Percentiles rank a stretch among this genome's conserved stretches.
Conservation (phyloP, 768 basidiomycete genomes). For the Lactarius hatsudake region DNA sequence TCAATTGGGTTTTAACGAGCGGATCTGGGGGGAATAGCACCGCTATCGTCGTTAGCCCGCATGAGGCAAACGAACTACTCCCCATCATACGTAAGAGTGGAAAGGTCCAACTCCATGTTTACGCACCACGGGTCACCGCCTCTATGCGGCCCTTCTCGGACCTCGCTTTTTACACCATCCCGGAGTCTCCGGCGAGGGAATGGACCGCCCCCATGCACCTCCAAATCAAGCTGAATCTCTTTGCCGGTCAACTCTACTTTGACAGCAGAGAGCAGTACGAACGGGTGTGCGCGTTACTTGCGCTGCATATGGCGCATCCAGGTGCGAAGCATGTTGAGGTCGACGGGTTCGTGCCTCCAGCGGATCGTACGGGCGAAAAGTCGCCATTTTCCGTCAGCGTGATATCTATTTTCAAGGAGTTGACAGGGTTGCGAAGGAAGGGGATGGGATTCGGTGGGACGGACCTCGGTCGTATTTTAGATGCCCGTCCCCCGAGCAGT, state of each 20-base stretch:
- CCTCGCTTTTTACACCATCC: slow-evolving; percentile 14
- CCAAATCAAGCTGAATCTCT: slow-evolving; percentile 2
- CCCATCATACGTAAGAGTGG: slow-evolving; percentile 13
- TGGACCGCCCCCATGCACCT: not conserved
- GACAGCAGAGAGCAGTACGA: slow-evolving; percentile 1
- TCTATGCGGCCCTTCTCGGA: slow-evolving; percentile 16
- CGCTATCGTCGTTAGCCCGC: not conserved
- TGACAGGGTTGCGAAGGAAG: too few species aligned
- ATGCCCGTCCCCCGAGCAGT: too few species aligned
- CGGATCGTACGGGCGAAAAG: too few species aligned
- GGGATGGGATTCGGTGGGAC: too few species aligned
- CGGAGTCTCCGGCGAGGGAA: not conserved
- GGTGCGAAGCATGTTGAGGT: too few species aligned
- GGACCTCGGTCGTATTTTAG: too few species aligned
- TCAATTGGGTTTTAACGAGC: slow-evolving; percentile 9
- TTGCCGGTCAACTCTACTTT: not conserved
- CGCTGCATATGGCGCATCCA: too few species aligned
- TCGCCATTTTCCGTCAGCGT: too few species aligned
- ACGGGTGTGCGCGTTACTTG: too few species aligned
- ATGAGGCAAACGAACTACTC: slow-evolving; percentile 18
- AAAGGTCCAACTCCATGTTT: slow-evolving; percentile 17
- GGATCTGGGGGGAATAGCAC: not conserved
- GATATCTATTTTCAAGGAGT: too few species aligned
- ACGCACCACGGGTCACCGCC: slow-evolving; percentile 10
- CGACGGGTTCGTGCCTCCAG: too few species aligned